These are phyloP conservation scores for Hypoxylon sp. DNA, from an alignment of 2,329 filamentous ascomycete genomes.

Conservation along the genomic window DNA sequence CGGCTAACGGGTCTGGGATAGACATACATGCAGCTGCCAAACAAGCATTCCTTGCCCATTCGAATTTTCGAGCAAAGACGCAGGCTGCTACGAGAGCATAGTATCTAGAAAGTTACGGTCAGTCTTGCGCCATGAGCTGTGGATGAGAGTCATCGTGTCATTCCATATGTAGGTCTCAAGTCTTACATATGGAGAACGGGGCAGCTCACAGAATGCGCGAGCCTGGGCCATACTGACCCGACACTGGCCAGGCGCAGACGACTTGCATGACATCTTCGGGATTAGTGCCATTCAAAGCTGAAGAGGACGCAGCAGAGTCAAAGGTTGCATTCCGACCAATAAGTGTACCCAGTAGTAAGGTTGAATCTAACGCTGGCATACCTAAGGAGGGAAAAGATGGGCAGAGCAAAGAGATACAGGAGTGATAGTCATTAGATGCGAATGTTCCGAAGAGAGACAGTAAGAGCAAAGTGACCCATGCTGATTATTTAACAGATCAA, in stretches of 20 bases:
- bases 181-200: not conserved
- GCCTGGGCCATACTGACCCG: slow-evolving; percentile 53
- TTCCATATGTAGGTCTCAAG: not conserved
- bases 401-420: slow-evolving; percentile 1
- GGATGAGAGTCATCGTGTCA: too few relatives aligned
- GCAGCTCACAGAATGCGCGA: slow-evolving; percentile 50
- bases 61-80: slow-evolving; percentile 66
- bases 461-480: slow-evolving; percentile 18
- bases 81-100: slow-evolving; percentile 71
- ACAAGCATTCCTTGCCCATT: slow-evolving; percentile 70
- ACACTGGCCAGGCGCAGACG: slow-evolving; percentile 54
- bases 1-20: not conserved
- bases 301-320: slow-evolving; percentile 9
- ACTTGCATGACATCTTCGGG: slow-evolving; percentile 42
- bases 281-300: slow-evolving; percentile 38
- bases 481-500: slow-evolving; percentile 14
- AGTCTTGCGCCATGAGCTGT: too few relatives aligned
- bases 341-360: slow-evolving; percentile 43
- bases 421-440: slow-evolving; percentile 16
- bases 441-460: slow-evolving; percentile 1
- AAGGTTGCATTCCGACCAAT: slow-evolving; percentile 30
- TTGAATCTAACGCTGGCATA: slow-evolving; percentile 49
- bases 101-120: slow-evolving; percentile 52
- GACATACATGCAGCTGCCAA: slow-evolving; percentile 62
- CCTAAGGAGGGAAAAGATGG: slow-evolving; percentile 22